Percentiles rank a stretch among this genome's conserved stretches.
Evolutionary conservation across 108 stramenopile genomes (phyloP).

Genomic region (Pelagomonas calceolata): DNA sequence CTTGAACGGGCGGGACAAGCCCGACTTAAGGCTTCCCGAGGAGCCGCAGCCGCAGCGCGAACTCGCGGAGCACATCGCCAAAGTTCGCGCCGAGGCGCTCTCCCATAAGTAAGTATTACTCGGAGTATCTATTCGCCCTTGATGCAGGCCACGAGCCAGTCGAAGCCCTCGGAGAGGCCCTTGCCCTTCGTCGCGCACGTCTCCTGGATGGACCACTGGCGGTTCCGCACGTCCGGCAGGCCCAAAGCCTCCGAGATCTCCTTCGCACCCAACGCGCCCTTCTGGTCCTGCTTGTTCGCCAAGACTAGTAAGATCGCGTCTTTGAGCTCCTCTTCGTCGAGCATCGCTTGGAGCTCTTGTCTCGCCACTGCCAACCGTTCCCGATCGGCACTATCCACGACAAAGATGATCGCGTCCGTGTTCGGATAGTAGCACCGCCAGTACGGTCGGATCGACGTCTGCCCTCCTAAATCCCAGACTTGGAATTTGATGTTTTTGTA

Average conservation of each 20-base stretch:
- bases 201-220: slow-evolving; percentile 99
- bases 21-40: neutral
- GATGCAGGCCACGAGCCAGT: slow-evolving; percentile 92
- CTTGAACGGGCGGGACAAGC: slow-evolving; percentile 2
- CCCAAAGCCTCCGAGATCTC: slow-evolving; percentile 91
- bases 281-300: slow-evolving; percentile 99
- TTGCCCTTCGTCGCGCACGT: slow-evolving; percentile 95
- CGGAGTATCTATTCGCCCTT: slow-evolving; percentile 62
- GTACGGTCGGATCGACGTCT: slow-evolving; percentile 97
- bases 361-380: slow-evolving; percentile 87
- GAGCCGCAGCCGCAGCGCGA: neutral
- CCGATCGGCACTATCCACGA: slow-evolving; percentile 91
- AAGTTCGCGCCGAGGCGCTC: no score
- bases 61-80: no score
- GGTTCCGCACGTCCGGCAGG: slow-evolving; percentile 82
- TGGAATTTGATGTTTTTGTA: slow-evolving; percentile 99
- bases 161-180: slow-evolving; percentile 97
- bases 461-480: slow-evolving; percentile 99
- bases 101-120: no score
- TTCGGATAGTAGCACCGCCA: slow-evolving; percentile 99
- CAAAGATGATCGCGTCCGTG: slow-evolving; percentile 99
- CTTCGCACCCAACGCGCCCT: slow-evolving; percentile 90
- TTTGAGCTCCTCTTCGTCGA: slow-evolving; percentile 92
- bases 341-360: slow-evolving; percentile 91
- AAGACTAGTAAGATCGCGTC: slow-evolving; percentile 93